Evolutionary conservation across 495 filamentous ascomycete genomes (phyloP).

Genomic region (Hypoxylon fuscum): DNA sequence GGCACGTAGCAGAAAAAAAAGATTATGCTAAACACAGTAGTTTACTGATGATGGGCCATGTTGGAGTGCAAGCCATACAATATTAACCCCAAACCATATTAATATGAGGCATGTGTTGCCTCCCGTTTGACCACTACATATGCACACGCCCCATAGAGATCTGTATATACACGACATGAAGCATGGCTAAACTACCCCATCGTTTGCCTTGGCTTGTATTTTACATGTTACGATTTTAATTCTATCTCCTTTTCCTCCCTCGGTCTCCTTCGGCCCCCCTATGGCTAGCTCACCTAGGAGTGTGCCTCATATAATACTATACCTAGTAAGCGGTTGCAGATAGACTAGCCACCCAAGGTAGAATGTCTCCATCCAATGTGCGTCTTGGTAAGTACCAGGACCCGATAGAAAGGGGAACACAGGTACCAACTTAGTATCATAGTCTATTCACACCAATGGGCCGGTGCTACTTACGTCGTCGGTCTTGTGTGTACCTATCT

Average conservation of each 20-base stretch:
- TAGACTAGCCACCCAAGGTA: neutral
- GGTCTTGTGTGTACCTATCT: slow-evolving; percentile 15
- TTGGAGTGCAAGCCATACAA: neutral
- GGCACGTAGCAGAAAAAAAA: slow-evolving; percentile 13
- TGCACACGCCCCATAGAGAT: slow-evolving; percentile 35
- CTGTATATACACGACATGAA: slow-evolving; percentile 35
- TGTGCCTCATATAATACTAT: slow-evolving; percentile 14
- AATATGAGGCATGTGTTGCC: slow-evolving; percentile 6
- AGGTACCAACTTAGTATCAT: slow-evolving; percentile 26
- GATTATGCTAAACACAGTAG: slow-evolving; percentile 2
- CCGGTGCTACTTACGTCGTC: slow-evolving; percentile 19
- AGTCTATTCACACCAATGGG: slow-evolving; percentile 24
- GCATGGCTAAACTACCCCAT: slow-evolving; percentile 43
- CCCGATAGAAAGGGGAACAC: slow-evolving; percentile 18
- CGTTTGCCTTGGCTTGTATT: slow-evolving; percentile 30
- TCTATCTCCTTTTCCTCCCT: slow-evolving; percentile 36
- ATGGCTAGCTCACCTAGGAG: slow-evolving; percentile 26
- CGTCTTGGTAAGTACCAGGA: slow-evolving; percentile 25
- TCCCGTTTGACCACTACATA: slow-evolving; percentile 30
- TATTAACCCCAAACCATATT: neutral
- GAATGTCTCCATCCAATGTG: neutral
- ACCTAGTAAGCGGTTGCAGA: neutral
- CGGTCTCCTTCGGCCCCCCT: slow-evolving; percentile 21
- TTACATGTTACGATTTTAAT: slow-evolving; percentile 17
- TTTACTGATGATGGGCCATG: slow-evolving; percentile 1